Conservation (phyloP, 495 filamentous ascomycete genomes). For the Daldinia caldariorum region DNA sequence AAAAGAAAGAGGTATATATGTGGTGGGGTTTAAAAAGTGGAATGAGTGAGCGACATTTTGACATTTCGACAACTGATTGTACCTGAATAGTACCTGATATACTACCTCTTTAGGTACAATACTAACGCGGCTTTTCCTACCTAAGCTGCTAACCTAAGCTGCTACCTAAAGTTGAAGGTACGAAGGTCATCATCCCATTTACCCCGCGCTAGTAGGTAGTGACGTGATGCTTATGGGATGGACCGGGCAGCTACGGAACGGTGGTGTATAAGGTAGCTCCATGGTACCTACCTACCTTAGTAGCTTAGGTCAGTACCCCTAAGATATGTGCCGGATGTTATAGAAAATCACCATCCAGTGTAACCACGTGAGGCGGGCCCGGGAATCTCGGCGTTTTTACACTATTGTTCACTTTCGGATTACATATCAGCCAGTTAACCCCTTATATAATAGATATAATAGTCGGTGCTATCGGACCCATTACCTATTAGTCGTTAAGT, state of each 20-base stretch:
- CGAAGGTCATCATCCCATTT: conserved; percentile 17
- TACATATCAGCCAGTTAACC: no score
- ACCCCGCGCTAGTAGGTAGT: conserved; percentile 46
- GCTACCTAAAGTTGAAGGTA: background rate
- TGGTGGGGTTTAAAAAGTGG: conserved; percentile 16
- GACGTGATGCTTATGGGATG: conserved; percentile 41
- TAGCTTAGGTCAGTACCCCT: no score
- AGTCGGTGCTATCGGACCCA: no score
- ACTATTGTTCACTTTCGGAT: no score
- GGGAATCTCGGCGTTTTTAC: background rate
- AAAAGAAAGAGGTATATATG: background rate
- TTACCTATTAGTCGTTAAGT: no score
- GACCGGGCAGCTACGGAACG: background rate
- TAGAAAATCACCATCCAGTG: background rate
- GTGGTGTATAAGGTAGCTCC: background rate
- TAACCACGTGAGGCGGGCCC: background rate
- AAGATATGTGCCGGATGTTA: background rate
- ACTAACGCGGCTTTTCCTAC: background rate
- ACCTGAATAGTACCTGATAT: background rate
- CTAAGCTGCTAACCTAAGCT: background rate
- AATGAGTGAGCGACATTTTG: conserved; percentile 38
- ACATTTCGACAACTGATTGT: background rate
- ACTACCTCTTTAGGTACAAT: background rate
- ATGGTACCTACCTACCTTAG: no score
- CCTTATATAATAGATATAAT: no score